These are phyloP conservation scores for Favolaschia claudopus DNA, from an alignment of 768 basidiomycete genomes.

Conservation along the genomic window DNA sequence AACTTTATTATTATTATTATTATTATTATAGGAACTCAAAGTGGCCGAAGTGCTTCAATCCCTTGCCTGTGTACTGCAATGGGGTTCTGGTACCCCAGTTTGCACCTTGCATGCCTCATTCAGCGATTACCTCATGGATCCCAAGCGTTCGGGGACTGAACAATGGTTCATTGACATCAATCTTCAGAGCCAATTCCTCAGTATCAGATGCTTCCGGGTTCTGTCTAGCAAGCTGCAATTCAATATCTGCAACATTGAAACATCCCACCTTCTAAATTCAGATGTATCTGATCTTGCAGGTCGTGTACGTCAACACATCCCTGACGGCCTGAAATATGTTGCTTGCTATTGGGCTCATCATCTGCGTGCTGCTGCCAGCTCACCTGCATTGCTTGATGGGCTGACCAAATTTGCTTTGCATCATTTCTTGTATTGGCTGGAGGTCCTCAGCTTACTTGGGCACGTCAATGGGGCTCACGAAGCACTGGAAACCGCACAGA, in stretches of 20 bases:
- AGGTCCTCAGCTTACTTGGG: not conserved
- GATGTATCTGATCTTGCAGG: not conserved
- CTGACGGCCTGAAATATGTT: not conserved
- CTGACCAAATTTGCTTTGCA: too few species aligned
- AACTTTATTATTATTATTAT: too few species aligned
- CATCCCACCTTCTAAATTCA: not conserved
- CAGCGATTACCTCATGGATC: not conserved
- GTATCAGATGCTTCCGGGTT: not conserved
- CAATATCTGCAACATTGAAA: not conserved
- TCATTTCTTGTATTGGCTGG: constrained; percentile 7
- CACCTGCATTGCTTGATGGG: too few species aligned
- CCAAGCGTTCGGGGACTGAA: not conserved
- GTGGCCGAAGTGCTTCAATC: not conserved
- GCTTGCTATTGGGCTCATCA: constrained; percentile 1
- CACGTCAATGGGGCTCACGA: not conserved
- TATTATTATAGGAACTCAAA: too few species aligned
- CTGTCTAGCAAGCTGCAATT: not conserved
- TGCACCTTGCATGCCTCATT: not conserved
- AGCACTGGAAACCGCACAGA: not conserved
- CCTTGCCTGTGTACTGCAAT: not conserved
- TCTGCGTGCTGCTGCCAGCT: too few species aligned
- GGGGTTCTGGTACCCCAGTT: not conserved
- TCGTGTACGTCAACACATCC: not conserved
- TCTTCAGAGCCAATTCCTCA: not conserved
- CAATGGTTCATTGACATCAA: not conserved